Evolutionary conservation across 345 rosid species (phyloP), one percentile per base, ranked within the genome.

Genomic region (Eucalyptus sideroxylon): DNA sequence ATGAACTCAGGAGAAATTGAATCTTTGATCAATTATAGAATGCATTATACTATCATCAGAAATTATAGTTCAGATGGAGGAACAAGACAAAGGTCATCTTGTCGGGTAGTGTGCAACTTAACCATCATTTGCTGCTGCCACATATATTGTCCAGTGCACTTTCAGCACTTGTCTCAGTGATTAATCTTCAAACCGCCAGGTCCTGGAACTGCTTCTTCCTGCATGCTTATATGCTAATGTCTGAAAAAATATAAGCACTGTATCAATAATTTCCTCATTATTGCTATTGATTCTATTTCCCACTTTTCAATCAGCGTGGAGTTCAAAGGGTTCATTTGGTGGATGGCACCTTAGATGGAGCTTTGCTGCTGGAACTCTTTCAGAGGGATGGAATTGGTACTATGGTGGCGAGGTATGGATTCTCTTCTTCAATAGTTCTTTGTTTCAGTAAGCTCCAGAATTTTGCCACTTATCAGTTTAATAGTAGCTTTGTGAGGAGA

Each of bases 311-410:
- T 88, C 94, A 98, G 99, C 98, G 99, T 90, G 99, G 99, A 88
- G 98, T 98, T 77, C 97, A 97, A 90, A 95, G 99, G 93, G 99
- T 98, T 91, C 99, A 98, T 93, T 96, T 96, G 91, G 91, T 97
- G 89, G 99, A 98, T 93, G 99, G 99, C 89, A 98, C 98, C 77
- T 93, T 95, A 86, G 94, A 97, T 90, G 99, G 99, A 86, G 95
- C 95, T 88, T 89, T 98, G 80, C 91, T 98, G 88, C 88, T 98
- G 89, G 99, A 98, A 91, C 94, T 98, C 87, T 98, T 98, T 90
- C 96, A 97, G 92, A 96, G 99, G 93, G 99, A 98, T 91, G 98
- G 99, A 88, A 95, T 97, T 96, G 99, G 99, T 91, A 98, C 99
- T 65, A 98, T 98, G 99, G 99, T 98, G 37, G 99, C 99, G 50